phyloP scores from a whole-genome alignment of 371 early-diverging fungal species.

The Rozella allomycis region DNA sequence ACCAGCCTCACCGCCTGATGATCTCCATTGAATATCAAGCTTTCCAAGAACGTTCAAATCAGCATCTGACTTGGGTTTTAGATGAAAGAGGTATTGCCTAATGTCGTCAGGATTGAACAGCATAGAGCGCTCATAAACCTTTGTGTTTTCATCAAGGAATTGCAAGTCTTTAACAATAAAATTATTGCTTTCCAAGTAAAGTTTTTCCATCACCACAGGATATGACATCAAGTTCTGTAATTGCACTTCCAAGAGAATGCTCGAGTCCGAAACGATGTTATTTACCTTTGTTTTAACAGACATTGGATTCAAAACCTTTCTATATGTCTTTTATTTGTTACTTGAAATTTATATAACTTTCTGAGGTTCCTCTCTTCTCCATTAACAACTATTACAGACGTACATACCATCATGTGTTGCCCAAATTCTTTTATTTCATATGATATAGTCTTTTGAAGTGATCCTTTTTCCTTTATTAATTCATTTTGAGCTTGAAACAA shows the following conservation, averaged over 20 bases:
- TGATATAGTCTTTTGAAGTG: too few species aligned
- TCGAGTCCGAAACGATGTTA: constrained; percentile 35
- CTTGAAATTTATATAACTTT: too few species aligned
- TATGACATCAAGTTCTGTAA: constrained; percentile 60
- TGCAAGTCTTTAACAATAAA: too few species aligned
- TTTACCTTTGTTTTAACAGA: constrained; percentile 88
- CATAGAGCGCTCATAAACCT: constrained; percentile 29
- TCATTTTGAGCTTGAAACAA: too few species aligned
- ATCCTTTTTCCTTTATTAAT: too few species aligned
- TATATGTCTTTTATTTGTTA: too few species aligned
- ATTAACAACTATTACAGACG: too few species aligned
- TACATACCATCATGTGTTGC: constrained; percentile 62
- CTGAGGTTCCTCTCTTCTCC: too few species aligned
- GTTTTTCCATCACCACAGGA: constrained; percentile 62
- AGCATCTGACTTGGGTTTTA: constrained; percentile 36
- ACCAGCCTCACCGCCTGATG: constrained; percentile 57
- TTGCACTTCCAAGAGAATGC: constrained; percentile 73
- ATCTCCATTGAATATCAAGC: constrained; percentile 80
- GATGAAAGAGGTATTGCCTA: constrained; percentile 69
- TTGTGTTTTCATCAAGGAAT: too few species aligned
- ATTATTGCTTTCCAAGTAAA: constrained; percentile 77
- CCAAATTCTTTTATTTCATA: constrained; percentile 89
- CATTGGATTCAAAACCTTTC: constrained; percentile 82
- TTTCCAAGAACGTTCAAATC: constrained; percentile 56
- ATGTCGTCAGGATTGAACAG: constrained; percentile 52